A percentile compares a stretch with the other conserved stretches of the same genome.
phyloP scores from a whole-genome alignment of 495 filamentous ascomycete species.

The Aeminium ludgeri region DNA sequence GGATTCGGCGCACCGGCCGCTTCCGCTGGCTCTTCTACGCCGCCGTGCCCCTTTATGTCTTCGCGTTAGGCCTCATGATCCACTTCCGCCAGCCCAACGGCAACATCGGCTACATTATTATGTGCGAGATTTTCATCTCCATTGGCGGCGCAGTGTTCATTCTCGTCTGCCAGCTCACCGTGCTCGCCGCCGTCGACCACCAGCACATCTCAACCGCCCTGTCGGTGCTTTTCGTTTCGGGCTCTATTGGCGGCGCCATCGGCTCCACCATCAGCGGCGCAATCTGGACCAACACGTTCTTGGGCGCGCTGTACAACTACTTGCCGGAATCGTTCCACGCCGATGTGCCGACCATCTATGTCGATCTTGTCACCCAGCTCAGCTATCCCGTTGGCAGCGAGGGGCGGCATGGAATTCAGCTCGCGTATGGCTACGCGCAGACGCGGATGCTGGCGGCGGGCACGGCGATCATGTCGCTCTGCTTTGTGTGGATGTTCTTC shows the following conservation, averaged over 20 bases:
- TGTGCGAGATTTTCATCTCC: slow-evolving; percentile 60
- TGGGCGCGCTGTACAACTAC: slow-evolving; percentile 30
- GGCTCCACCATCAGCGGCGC: slow-evolving; percentile 43
- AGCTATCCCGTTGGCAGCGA: slow-evolving; percentile 35
- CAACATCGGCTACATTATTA: slow-evolving; percentile 46
- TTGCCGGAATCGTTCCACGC: slow-evolving; percentile 31
- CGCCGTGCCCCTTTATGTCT: slow-evolving; percentile 41
- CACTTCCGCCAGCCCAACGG: slow-evolving; percentile 40
- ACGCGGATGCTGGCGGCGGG: slow-evolving; percentile 6
- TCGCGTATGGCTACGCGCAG: slow-evolving; percentile 40
- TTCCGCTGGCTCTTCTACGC: slow-evolving; percentile 31
- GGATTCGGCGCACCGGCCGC: slow-evolving; percentile 28
- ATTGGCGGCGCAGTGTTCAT: slow-evolving; percentile 46
- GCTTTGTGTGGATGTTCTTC: not conserved
- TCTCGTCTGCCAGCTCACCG: slow-evolving; percentile 46
- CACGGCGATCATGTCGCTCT: not conserved
- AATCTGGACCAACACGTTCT: slow-evolving; percentile 49
- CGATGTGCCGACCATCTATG: slow-evolving; percentile 35
- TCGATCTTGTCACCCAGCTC: slow-evolving; percentile 33
- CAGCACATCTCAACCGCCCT: slow-evolving; percentile 47
- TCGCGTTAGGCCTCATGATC: slow-evolving; percentile 45
- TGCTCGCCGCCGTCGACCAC: slow-evolving; percentile 47
- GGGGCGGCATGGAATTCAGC: slow-evolving; percentile 35
- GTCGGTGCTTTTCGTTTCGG: slow-evolving; percentile 41
- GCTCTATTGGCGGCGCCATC: slow-evolving; percentile 44